Base-by-base conservation (phyloP, 306 rosid species). In the Lotus japonicus region DNA sequence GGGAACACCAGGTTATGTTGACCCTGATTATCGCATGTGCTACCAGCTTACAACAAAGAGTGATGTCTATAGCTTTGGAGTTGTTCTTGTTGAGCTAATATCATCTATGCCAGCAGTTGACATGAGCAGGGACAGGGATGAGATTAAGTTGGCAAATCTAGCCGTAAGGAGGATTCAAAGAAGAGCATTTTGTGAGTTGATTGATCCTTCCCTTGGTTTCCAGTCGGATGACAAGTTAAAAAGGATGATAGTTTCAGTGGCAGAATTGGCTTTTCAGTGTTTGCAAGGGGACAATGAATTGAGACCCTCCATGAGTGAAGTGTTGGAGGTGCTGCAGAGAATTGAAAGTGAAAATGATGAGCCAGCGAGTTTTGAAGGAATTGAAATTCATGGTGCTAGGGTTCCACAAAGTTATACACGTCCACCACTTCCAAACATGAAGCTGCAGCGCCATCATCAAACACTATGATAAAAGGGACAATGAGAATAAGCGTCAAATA, bases 1-100 rank as follows among this genome's bases (percentile, higher is more conserved):
- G 23, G 95, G 95, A 36, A 85, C 95, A 1, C 91, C 84, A 0
- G 95, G 89, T 3, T 85, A 83, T 51, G 84, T 88, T 14, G 91
- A 88, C 54, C 95, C 91, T 1, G 87, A 85, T 9, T 84, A 88
- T 56, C 85, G 76, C 50, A 59, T 81, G 9, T 83, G 89, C 26
- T 21, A 21, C 26, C 26, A 21, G 26, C 26, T 21, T 1, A 21
- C 26, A 21, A 21, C 2, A 21, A 88, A 85, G 87, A 88, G 95
- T 38, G 91, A 88, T 59, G 95, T 85, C 2, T 81, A 21, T 21
- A 21, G 26, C 26, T 21, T 21, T 21, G 26, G 26, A 3, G 26
- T 21, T 21, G 26, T 21, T 1, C 3, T 21, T 21, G 3, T 21
- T 21, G 26, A 21, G 26, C 3, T 21, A 1, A 3, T 21, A 21